phyloP scores from a whole-genome alignment of 139 green algal genomes.

The Desmodesmus armatus region DNA sequence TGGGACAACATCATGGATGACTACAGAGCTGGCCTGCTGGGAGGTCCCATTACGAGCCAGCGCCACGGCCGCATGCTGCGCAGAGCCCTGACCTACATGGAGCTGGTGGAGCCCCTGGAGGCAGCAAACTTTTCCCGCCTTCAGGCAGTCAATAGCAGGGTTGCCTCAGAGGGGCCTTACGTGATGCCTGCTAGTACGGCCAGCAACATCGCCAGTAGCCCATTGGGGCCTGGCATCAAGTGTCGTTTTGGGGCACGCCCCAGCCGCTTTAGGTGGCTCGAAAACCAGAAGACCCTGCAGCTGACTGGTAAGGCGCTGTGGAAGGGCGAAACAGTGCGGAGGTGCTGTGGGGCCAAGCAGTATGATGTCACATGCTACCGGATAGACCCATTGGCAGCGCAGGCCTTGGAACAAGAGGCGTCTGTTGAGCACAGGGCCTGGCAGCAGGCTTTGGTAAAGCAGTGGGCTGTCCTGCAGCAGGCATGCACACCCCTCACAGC shows the following conservation, averaged over 20 bases:
- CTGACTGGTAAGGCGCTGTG: neutral
- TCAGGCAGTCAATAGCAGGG: neutral
- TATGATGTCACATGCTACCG: too few relatives aligned
- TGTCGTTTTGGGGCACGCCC: neutral
- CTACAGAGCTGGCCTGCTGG: neutral
- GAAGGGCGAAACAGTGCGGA: too few relatives aligned
- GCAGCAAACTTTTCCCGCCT: neutral
- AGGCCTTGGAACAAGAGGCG: too few relatives aligned
- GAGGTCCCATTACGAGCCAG: neutral
- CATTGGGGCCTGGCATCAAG: too few relatives aligned
- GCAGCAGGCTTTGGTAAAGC: too few relatives aligned
- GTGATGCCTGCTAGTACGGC: neutral
- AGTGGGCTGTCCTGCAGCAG: too few relatives aligned
- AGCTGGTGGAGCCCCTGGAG: conserved; percentile 25
- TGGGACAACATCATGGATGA: conserved; percentile 34
- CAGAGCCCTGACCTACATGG: conserved; percentile 19
- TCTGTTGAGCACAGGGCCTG: too few relatives aligned
- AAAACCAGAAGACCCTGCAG: conserved; percentile 25
- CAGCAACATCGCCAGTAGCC: too few relatives aligned
- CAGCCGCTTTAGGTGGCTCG: conserved; percentile 23
- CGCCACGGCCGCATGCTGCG: neutral
- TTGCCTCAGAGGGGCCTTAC: neutral
- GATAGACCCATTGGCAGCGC: too few relatives aligned
- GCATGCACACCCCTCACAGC: too few relatives aligned
- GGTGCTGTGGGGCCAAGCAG: too few relatives aligned